Conservation (phyloP, 352 stramenopile species). For the Globisporangium uncinulatum region DNA sequence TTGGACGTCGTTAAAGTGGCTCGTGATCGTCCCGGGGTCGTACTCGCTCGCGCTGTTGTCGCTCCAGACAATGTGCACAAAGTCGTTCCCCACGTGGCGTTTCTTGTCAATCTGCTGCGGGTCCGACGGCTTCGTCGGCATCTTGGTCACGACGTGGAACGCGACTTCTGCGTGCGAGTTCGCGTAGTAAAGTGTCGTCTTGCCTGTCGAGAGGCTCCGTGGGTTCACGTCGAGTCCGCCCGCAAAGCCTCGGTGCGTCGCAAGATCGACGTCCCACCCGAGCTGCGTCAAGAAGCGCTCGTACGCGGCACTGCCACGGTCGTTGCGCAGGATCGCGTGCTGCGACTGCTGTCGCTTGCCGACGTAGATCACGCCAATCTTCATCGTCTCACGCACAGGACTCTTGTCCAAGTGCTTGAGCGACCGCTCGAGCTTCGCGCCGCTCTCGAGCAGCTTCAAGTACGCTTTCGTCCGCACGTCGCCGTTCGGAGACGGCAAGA, state of each 20-base stretch:
- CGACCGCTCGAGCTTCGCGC: constrained; percentile 69
- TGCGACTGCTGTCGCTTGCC: constrained; percentile 66
- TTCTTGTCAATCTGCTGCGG: constrained; percentile 89
- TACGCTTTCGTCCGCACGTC: constrained; percentile 49
- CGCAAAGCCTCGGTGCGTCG: constrained; percentile 63
- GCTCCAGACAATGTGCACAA: constrained; percentile 85
- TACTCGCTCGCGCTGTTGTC: constrained; percentile 76
- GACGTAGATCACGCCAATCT: constrained; percentile 86
- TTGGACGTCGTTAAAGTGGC: constrained; percentile 87
- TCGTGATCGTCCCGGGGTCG: constrained; percentile 82
- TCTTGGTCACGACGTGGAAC: constrained; percentile 86
- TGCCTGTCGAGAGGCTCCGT: constrained; percentile 74
- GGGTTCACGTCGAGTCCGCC: constrained; percentile 78
- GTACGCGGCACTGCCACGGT: constrained; percentile 57
- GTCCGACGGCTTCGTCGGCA: constrained; percentile 75
- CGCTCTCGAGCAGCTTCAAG: constrained; percentile 66
- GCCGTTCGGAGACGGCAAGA: constrained; percentile 58
- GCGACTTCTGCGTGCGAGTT: constrained; percentile 82
- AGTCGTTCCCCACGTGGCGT: constrained; percentile 85
- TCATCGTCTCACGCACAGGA: constrained; percentile 87
- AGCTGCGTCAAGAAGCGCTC: constrained; percentile 67
- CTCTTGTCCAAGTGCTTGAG: constrained; percentile 80
- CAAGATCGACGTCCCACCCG: constrained; percentile 72
- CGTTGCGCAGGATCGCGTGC: constrained; percentile 78
- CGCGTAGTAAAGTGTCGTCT: constrained; percentile 71